phyloP scores from a whole-genome alignment of 495 filamentous ascomycete species.

The Aspergillus diversus region DNA sequence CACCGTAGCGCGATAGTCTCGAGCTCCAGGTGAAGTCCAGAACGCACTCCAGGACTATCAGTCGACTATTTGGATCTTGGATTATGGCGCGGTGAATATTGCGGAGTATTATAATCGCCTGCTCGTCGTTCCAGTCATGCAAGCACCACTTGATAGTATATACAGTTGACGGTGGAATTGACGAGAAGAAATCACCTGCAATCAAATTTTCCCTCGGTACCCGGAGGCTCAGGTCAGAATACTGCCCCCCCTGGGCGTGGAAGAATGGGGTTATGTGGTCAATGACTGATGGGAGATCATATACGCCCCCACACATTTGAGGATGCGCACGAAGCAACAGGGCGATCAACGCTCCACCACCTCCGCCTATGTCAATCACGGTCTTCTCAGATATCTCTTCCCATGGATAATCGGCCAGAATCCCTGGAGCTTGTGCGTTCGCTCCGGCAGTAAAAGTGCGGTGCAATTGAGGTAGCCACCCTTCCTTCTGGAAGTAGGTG shows the following conservation, averaged over 20 bases:
- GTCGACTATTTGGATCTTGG: conserved; percentile 1
- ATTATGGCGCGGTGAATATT: conserved; percentile 3
- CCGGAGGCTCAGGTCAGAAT: conserved; percentile 1
- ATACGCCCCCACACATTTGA: background rate
- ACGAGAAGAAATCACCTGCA: conserved; percentile 7
- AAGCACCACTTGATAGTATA: conserved; percentile 13
- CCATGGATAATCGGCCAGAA: conserved; percentile 17
- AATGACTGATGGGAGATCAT: conserved; percentile 6
- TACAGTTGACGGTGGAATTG: background rate
- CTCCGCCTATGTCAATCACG: conserved; percentile 10
- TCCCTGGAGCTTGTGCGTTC: conserved; percentile 8
- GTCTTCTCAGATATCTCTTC: conserved; percentile 5
- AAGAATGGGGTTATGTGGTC: conserved; percentile 4
- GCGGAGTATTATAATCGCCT: conserved; percentile 4
- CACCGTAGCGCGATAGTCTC: conserved; percentile 3
- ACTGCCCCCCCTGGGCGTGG: background rate
- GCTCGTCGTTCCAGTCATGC: conserved; percentile 14
- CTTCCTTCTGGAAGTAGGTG: conserved; percentile 1
- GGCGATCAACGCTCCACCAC: conserved; percentile 8
- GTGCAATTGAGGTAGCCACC: conserved; percentile 7
- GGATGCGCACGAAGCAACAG: conserved; percentile 6
- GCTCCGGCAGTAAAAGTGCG: conserved; percentile 3
- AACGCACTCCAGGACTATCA: conserved; percentile 10
- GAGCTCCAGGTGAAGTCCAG: background rate
- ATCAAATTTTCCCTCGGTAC: background rate